phyloP scores from a whole-genome alignment of 2,329 filamentous ascomycete genomes.

The Diaporthe citri region DNA sequence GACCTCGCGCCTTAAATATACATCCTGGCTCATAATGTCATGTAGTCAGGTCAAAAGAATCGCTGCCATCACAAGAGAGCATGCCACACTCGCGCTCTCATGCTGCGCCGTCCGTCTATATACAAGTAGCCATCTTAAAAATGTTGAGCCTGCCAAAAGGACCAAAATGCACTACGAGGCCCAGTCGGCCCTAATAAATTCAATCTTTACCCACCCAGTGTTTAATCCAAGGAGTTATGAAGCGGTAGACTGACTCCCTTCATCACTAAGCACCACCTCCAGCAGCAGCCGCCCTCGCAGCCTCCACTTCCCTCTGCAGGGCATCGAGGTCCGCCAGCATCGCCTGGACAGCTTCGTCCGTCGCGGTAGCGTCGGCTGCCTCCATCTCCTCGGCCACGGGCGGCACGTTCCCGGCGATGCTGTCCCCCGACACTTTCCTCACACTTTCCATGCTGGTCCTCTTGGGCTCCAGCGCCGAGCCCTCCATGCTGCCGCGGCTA shows the following conservation, averaged over 20 bases:
- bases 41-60: slow-evolving; percentile 1
- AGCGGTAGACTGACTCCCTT: no score
- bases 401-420: slow-evolving; percentile 40
- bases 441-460: slow-evolving; percentile 51
- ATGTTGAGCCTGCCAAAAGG: background rate
- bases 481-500: slow-evolving; percentile 59
- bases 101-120: slow-evolving; percentile 32
- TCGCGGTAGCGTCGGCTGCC: slow-evolving; percentile 28
- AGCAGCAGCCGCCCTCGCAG: slow-evolving; percentile 61
- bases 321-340: slow-evolving; percentile 80
- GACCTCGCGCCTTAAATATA: slow-evolving; percentile 18
- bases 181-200: background rate
- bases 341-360: slow-evolving; percentile 60
- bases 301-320: slow-evolving; percentile 82
- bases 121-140: slow-evolving; percentile 19
- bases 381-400: slow-evolving; percentile 42
- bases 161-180: slow-evolving; percentile 5
- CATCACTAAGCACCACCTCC: slow-evolving; percentile 36
- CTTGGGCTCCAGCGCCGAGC: slow-evolving; percentile 42
- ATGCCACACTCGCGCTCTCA: slow-evolving; percentile 5
- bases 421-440: slow-evolving; percentile 33
- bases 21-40: background rate
- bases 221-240: background rate
- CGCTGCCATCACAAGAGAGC: slow-evolving; percentile 14
- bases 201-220: background rate